These are phyloP conservation scores for Cladosporium sp. DNA, from an alignment of 2,329 filamentous ascomycete species.

Conservation along the genomic window DNA sequence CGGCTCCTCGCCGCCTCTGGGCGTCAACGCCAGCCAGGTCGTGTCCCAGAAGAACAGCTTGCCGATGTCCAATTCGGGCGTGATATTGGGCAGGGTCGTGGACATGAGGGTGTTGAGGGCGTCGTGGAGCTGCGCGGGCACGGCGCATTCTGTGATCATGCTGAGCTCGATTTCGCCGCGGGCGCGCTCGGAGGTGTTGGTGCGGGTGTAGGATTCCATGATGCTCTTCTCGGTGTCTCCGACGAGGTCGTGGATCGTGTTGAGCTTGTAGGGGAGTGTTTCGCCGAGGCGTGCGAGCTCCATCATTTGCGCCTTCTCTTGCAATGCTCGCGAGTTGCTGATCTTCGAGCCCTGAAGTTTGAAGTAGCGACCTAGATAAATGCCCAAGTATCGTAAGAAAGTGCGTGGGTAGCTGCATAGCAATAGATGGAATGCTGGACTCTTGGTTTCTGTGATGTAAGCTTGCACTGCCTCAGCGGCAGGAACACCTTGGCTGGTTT, in stretches of 20 bases:
- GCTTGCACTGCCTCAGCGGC: conserved; percentile 26
- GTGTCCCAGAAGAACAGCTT: conserved; percentile 73
- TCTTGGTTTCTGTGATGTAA: conserved; percentile 24
- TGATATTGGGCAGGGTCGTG: conserved; percentile 56
- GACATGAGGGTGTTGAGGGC: conserved; percentile 52
- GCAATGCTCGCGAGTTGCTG: conserved; percentile 43
- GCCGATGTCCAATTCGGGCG: conserved; percentile 62
- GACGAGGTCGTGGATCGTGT: conserved; percentile 49
- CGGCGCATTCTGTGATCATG: conserved; percentile 52
- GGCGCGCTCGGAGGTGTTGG: conserved; percentile 45
- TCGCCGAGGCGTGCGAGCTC: conserved; percentile 54
- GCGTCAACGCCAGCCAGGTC: conserved; percentile 62
- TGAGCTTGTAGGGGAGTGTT: conserved; percentile 48
- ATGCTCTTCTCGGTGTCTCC: conserved; percentile 67
- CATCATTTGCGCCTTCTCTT: conserved; percentile 50
- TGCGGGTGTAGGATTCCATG: conserved; percentile 54
- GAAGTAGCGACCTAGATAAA: conserved; percentile 52
- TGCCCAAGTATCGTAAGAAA: conserved; percentile 69
- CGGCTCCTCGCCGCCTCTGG: conserved; percentile 41
- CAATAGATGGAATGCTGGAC: conserved; percentile 52
- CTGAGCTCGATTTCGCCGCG: conserved; percentile 53
- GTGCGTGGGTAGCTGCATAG: conserved; percentile 73
- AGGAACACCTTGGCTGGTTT: conserved; percentile 21
- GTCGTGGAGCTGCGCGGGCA: conserved; percentile 53
- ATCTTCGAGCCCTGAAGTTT: conserved; percentile 24